Conservation (phyloP, 2,329 filamentous ascomycete genomes). For the Stemphylium beticola region DNA sequence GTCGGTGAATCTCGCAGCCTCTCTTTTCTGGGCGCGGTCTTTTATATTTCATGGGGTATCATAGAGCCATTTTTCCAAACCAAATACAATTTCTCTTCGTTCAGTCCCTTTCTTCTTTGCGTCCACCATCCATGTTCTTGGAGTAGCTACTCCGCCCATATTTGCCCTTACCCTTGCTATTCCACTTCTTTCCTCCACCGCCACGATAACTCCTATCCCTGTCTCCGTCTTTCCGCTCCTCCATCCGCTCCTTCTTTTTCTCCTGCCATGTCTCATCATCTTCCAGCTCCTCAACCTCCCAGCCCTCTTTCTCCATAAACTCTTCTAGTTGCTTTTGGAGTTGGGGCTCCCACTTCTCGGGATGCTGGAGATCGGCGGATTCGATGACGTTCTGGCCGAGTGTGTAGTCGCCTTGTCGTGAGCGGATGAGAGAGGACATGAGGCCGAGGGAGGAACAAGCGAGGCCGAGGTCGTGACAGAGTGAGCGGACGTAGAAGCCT, state of each 20-base stretch:
- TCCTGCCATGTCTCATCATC: conserved; percentile 42
- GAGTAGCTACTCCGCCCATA: conserved; percentile 21
- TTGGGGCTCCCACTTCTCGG: conserved; percentile 82
- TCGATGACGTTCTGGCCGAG: conserved; percentile 76
- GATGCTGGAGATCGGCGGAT: conserved; percentile 75
- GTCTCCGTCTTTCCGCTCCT: conserved; percentile 28
- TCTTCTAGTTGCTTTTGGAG: conserved; percentile 64
- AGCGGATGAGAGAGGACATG: conserved; percentile 84
- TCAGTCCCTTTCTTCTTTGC: neutral
- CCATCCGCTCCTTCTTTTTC: conserved; percentile 52
- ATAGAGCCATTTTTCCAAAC: neutral
- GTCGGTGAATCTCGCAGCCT: too few relatives aligned
- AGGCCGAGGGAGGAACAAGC: conserved; percentile 81
- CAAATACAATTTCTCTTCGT: neutral
- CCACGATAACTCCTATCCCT: conserved; percentile 27
- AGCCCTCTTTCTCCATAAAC: conserved; percentile 56
- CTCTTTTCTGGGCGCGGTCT: neutral
- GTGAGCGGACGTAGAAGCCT: conserved; percentile 93
- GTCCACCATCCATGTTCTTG: conserved; percentile 18
- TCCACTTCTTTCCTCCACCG: conserved; percentile 15
- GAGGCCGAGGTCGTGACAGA: conserved; percentile 88
- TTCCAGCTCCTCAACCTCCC: conserved; percentile 36
- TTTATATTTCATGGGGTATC: conserved; percentile 4
- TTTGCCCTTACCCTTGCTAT: conserved; percentile 24
- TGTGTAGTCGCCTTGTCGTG: conserved; percentile 80